Percentiles rank a stretch among this genome's conserved stretches.
Evolutionary conservation across 192 early-diverging fungal species (phyloP).

Genomic region (Chytriomyces confervae): DNA sequence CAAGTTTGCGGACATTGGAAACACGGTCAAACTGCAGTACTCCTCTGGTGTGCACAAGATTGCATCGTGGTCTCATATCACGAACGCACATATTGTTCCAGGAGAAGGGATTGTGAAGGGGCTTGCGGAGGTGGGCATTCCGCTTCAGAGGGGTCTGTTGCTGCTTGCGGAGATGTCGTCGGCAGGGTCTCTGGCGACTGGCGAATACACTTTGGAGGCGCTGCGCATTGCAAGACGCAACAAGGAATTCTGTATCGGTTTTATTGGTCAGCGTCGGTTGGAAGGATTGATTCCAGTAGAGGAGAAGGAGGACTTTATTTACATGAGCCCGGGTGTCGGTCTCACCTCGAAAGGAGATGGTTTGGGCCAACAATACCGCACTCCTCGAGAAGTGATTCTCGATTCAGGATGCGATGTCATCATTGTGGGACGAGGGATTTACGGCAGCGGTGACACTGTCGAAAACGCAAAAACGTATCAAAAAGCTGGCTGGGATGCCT

Average conservation of each 20-base stretch:
- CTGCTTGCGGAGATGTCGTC: constrained; percentile 98
- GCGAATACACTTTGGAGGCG: constrained; percentile 83
- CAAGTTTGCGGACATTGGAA: constrained; percentile 99
- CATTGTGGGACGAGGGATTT: constrained; percentile 98
- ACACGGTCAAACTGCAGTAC: constrained; percentile 97
- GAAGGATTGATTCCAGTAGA: constrained; percentile 50
- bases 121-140: constrained; percentile 84
- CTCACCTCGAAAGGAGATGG: constrained; percentile 82
- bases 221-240: constrained; percentile 85
- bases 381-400: constrained; percentile 83
- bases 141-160: constrained; percentile 77
- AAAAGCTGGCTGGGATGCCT: constrained; percentile 96
- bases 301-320: constrained; percentile 81
- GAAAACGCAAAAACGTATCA: constrained; percentile 88
- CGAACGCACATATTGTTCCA: constrained; percentile 94
- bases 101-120: constrained; percentile 95
- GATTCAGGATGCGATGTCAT: constrained; percentile 92
- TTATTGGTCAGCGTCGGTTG: constrained; percentile 78
- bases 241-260: constrained; percentile 93
- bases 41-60: constrained; percentile 89
- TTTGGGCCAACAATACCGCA: constrained; percentile 95
- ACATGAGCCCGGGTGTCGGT: constrained; percentile 95
- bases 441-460: constrained; percentile 62
- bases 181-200: constrained; percentile 82
- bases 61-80: constrained; percentile 94